Base-by-base conservation (phyloP, 2,329 filamentous ascomycete species). In the Neopestalotiopsis sp. region DNA sequence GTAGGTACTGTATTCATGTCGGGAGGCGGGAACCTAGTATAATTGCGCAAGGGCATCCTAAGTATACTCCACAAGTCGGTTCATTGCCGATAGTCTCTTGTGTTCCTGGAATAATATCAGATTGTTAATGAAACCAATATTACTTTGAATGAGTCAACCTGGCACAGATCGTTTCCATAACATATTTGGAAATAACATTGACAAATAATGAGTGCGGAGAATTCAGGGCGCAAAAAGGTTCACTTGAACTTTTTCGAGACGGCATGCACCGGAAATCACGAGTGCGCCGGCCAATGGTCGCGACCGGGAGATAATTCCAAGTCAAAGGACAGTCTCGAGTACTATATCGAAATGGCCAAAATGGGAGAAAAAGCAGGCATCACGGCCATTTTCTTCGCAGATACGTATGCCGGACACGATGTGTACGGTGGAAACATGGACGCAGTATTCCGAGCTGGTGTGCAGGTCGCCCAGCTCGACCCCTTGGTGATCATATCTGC, bases 391-490 rank as follows among this genome's bases (percentile, higher is more conserved):
- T 68, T 68, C 61, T 68, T 68, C 4, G 67, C 67, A 45, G 67
- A 68, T n/a, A 65, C 61, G 1, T 65, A 68, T 24, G 67, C 66
- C 9, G 66, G 66, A 17, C 66, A 67, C 13, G 66, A 61, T 28
- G 66, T 67, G 6, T 67, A 67, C 40, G 66, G 57, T 20, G 62
- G 62, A 1, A 66, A 66, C 67, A 61, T 66, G 67, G 67, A 69
- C 28, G 67, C 67, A 1, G 38, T 61, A 5, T 61, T 69, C 14
- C 28, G 49, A 2, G 62, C 67, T 5, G 67, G 67, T 5, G 38
- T 53, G n/a, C 67, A 69, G 38, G 67, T 69, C 9, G 67, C 67
- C 10, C 67, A 69, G 34, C 49, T 69, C 17, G 67, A 69, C 32
- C 67, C 67, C 17, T 32, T 69, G 17, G 63, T 66, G 12, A 66